Evolutionary conservation across 23 red algal species (phyloP).

Genomic region (Chondrus crispus): DNA sequence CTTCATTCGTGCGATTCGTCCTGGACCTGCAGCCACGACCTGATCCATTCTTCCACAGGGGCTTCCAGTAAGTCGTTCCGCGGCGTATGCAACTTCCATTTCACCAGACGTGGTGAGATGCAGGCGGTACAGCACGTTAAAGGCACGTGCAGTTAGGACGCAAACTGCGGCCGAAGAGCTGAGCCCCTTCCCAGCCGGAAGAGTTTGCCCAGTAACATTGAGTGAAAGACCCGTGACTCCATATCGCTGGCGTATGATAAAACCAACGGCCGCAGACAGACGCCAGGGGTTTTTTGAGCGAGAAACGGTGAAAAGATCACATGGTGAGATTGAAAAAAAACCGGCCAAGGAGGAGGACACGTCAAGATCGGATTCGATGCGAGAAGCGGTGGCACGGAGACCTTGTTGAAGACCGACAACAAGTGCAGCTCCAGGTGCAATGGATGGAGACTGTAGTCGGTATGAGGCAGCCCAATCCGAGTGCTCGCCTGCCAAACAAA

Average conservation of each 20-base stretch:
- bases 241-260: constrained; percentile 21
- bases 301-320: background rate
- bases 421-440: constrained; percentile 20
- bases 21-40: constrained; percentile 23
- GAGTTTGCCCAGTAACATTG: background rate
- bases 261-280: constrained; percentile 17
- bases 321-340: background rate
- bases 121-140: constrained; percentile 17
- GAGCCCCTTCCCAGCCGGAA: constrained; percentile 29
- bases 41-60: constrained; percentile 68
- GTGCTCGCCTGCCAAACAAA: constrained; percentile 55
- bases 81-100: constrained; percentile 55
- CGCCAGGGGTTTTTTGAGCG: constrained; percentile 8
- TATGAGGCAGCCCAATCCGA: constrained; percentile 41
- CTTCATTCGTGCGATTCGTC: constrained; percentile 7
- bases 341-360: background rate
- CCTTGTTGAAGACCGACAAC: background rate
- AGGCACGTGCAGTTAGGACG: constrained; percentile 41
- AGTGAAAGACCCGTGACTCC: background rate
- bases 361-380: background rate
- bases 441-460: background rate
- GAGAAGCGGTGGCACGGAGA: background rate
- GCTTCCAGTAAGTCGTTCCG: constrained; percentile 45
- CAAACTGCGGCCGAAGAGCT: constrained; percentile 55
- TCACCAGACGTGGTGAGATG: constrained; percentile 9